Evolutionary conservation across 257 asterid species (phyloP).

Genomic region (Solanum gandarillasii): DNA sequence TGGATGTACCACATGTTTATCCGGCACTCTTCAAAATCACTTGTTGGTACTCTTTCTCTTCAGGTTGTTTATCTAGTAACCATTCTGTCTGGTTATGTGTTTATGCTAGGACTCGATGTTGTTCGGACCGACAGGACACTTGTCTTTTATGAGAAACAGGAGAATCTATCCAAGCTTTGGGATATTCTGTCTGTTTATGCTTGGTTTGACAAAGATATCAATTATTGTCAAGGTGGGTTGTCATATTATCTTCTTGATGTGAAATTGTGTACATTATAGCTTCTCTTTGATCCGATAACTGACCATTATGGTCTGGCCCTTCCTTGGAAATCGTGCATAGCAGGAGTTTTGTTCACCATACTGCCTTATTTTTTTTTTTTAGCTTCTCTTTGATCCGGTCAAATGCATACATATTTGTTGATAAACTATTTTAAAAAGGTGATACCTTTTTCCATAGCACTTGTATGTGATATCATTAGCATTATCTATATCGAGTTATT

Average conservation of each 20-base stretch:
- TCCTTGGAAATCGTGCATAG: neutral
- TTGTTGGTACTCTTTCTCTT: neutral
- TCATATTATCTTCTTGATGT: neutral
- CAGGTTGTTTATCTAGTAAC: neutral
- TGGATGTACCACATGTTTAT: neutral
- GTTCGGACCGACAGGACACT: conserved; percentile 84
- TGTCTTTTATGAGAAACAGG: conserved; percentile 66
- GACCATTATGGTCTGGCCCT: neutral
- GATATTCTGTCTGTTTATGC: conserved; percentile 78
- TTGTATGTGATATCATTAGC: neutral
- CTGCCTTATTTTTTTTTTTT: neutral
- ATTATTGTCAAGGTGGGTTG: conserved; percentile 84
- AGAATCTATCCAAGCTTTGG: conserved; percentile 77
- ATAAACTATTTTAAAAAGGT: neutral
- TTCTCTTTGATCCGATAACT: neutral
- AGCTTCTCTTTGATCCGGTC: neutral
- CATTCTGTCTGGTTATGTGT: conserved; percentile 2
- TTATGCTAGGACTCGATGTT: conserved; percentile 72
- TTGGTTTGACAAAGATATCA: conserved; percentile 85
- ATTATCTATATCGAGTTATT: neutral
- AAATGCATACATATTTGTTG: neutral
- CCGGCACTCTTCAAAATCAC: neutral
- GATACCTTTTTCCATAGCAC: neutral
- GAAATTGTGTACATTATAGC: neutral
- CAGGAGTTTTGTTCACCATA: no score